Evolutionary conservation across 1,284 basidiomycete genomes (phyloP), one percentile per base, ranked within the genome.

Genomic region (Sanghuangporus sanghuang): DNA sequence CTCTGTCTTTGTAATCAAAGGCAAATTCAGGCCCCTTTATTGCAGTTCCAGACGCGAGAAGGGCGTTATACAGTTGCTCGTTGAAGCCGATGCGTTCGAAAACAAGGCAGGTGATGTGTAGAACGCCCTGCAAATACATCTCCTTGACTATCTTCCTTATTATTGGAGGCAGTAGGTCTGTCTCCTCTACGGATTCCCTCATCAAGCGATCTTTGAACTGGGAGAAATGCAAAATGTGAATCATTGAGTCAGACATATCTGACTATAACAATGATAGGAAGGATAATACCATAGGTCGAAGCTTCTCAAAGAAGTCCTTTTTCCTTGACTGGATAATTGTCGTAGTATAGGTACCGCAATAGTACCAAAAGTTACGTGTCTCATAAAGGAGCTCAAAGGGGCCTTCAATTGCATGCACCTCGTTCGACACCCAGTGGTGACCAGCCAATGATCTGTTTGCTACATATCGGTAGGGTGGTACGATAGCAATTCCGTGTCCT

Each of bases 31-130:
- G 27, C 27, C 27, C 27, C 27, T 32, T 5, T 32, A 4, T 32
- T 32, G 27, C 27, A 32, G 27, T 49, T 21, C 48, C 48, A 23
- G 4, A 23, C 23, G 32, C 48, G 23, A 16, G 21, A 27, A 59
- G 42, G 16, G 58, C 58, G 16, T 8, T 16, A 12, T 50, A n/a
- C 18, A 61, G 49, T n/a, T 38, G 36, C 39, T 52, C 38, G 32
- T 61, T 53, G 49, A 53, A 61, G 18, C 59, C 59, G 11, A 61
- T 39, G 4, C 52, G 32, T 39, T 61, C 59, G 9, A 44, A 36
- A 11, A 52, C 38, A 11, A 44, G 14, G 50, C 59, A 61, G 2
- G 27, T 21, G 12, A 44, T 9, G 11, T 2, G 35, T 12, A 61
- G 35, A 1, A 54, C n/a, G 21, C 49, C 59, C n/a, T 12, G 32